These are phyloP conservation scores for barrel medic (Medicago truncatula) DNA, from an alignment of 306 rosid genomes.

Conservation along the genomic window DNA sequence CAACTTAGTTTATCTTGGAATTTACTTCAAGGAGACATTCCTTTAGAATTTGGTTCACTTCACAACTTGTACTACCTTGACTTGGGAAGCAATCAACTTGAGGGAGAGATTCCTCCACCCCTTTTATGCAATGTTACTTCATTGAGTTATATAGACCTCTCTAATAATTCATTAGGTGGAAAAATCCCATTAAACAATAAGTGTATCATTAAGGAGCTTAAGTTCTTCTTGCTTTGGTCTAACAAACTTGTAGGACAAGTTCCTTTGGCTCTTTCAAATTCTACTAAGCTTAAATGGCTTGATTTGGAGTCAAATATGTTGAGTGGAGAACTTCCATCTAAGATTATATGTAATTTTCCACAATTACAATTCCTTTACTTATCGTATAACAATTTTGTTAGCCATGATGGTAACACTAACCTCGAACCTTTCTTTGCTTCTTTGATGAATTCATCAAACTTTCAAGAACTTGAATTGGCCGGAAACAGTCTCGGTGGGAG, in stretches of 20 bases:
- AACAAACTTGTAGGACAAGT: slow-evolving; percentile 69
- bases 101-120: slow-evolving; percentile 66
- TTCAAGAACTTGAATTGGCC: slow-evolving; percentile 86
- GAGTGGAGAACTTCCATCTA: slow-evolving; percentile 66
- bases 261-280: slow-evolving; percentile 73
- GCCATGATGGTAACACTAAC: slow-evolving; percentile 82
- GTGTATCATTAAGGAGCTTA: slow-evolving; percentile 62
- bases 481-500: slow-evolving; percentile 82
- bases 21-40: slow-evolving; percentile 66
- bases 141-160: slow-evolving; percentile 76
- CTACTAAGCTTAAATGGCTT: slow-evolving; percentile 78
- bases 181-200: slow-evolving; percentile 63
- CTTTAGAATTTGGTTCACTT: slow-evolving; percentile 66
- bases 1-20: slow-evolving; percentile 72
- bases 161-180: slow-evolving; percentile 79
- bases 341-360: slow-evolving; percentile 60
- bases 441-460: slow-evolving; percentile 58
- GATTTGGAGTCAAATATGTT: slow-evolving; percentile 82
- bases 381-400: slow-evolving; percentile 72
- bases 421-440: slow-evolving; percentile 84
- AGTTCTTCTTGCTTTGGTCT: slow-evolving; percentile 84
- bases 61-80: slow-evolving; percentile 70
- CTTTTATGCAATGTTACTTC: slow-evolving; percentile 79
- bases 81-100: slow-evolving; percentile 71
- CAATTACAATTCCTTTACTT: slow-evolving; percentile 74